A percentile compares a stretch with the other conserved stretches of the same genome.
Conservation (phyloP, 768 basidiomycete species). For the Tricholoma hemisulphureum region DNA sequence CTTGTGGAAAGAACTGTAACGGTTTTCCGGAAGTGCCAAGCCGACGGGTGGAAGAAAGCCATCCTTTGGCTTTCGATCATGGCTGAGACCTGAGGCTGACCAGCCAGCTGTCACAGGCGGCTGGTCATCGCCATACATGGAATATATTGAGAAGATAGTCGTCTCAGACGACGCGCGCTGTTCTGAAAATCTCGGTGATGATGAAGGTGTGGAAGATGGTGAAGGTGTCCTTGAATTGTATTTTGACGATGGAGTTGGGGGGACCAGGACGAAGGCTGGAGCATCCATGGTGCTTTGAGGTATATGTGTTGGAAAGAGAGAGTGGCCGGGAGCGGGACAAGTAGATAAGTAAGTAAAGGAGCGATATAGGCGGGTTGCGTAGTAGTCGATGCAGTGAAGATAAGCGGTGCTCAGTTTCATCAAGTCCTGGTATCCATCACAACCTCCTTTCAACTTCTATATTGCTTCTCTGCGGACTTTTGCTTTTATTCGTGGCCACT, state of each 20-base stretch:
- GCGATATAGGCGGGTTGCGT: too few relatives aligned
- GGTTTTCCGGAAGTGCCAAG: slow-evolving; percentile 29
- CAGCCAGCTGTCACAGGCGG: slow-evolving; percentile 45
- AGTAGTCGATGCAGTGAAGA: too few relatives aligned
- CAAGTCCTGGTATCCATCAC: too few relatives aligned
- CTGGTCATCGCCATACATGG: slow-evolving; percentile 74
- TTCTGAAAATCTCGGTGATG: slow-evolving; percentile 34
- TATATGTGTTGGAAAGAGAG: too few relatives aligned
- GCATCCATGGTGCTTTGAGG: slow-evolving; percentile 29
- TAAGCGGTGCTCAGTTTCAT: too few relatives aligned
- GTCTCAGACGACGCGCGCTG: slow-evolving; percentile 65
- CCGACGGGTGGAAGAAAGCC: slow-evolving; percentile 28
- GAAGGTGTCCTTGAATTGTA: slow-evolving; percentile 23
- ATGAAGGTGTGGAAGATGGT: slow-evolving; percentile 26
- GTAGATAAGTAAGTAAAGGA: too few relatives aligned
- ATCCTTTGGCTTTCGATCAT: slow-evolving; percentile 38
- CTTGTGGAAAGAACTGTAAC: slow-evolving; percentile 24
- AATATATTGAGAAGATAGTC: slow-evolving; percentile 81
- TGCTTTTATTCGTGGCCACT: too few relatives aligned
- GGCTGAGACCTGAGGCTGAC: slow-evolving; percentile 24
- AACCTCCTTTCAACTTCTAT: too few relatives aligned
- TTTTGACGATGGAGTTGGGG: slow-evolving; percentile 31
- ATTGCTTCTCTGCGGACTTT: too few relatives aligned
- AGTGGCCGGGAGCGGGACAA: neutral
- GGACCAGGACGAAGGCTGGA: slow-evolving; percentile 38